Evolutionary conservation across 257 asterid species (phyloP), one percentile per base, ranked within the genome.

Genomic region (Henckelia pumila): DNA sequence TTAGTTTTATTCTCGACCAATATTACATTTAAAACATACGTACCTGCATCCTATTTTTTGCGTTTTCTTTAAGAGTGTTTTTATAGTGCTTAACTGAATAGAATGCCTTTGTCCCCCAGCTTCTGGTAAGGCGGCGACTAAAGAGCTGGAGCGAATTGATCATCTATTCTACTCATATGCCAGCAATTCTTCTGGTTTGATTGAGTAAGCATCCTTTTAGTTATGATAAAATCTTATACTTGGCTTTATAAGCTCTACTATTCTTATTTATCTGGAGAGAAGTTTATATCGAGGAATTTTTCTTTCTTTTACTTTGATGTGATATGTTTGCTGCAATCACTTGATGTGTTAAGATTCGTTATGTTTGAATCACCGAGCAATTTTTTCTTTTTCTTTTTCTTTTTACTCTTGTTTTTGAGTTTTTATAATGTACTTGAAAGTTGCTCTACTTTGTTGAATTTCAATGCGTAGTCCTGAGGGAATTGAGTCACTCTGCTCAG

Each of bases 401-500:
- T 66, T 56, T 14, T 6, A 40, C 30, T 75, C 17, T 22, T 67
- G 30, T 44, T 47, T 30, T 56, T 47, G 10, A 8, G 67, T 29
- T 49, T 10, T 33, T 44, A 61, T 64, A 32, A 26, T n/a, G 53
- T 66, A 65, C 33, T 5, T 64, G 19, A 55, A 71, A 70, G 44
- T 60, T 62, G 71, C 56, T 66, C 70, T 67, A 17, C 9, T 33
- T 55, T 64, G 68, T 60, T 69, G 78, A 59, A 57, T 59, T 56
- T 61, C 53, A 37, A 63, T 71, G 80, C 56, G 61, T 86, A 91
- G 97, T 55, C 98, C 98, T 5, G 98, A 89, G 68, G 96, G 98
- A 68, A 84, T 92, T 58, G 98, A 84, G 82, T 68, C 85, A 57
- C 88, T 92, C 49, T 92, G 98, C 82, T 77, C 88, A 32, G 97